Evolutionary conservation across 108 stramenopile genomes (phyloP).

Genomic region (Epithemia pelagica): DNA sequence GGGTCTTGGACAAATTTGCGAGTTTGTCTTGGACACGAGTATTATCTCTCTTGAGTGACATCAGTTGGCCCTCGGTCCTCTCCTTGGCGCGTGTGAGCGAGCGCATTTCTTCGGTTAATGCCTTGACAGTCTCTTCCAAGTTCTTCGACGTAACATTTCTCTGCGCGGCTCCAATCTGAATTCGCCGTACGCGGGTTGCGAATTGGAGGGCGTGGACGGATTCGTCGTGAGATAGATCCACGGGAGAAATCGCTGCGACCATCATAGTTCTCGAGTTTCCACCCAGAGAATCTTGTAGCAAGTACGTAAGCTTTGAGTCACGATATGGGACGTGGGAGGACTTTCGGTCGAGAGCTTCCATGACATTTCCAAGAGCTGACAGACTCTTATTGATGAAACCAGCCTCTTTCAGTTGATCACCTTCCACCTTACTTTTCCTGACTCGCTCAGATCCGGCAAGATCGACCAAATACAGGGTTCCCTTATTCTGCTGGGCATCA

Average conservation of each 20-base stretch:
- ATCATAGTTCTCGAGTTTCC: constrained; percentile 95
- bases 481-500: constrained; percentile 64
- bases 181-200: constrained; percentile 90
- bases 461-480: constrained; percentile 92
- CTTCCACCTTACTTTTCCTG: constrained; percentile 90
- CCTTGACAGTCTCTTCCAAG: constrained; percentile 86
- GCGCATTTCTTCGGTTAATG: constrained; percentile 72
- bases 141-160: constrained; percentile 83
- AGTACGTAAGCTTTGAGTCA: constrained; percentile 91
- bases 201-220: constrained; percentile 95
- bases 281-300: constrained; percentile 93
- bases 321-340: constrained; percentile 91
- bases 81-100: constrained; percentile 69
- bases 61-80: constrained; percentile 67
- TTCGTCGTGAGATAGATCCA: constrained; percentile 86
- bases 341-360: constrained; percentile 90
- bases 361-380: constrained; percentile 96
- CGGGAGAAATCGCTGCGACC: constrained; percentile 93
- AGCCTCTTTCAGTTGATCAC: constrained; percentile 91
- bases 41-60: constrained; percentile 68
- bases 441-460: constrained; percentile 98
- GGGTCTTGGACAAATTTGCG: constrained; percentile 36
- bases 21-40: constrained; percentile 74
- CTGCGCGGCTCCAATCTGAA: constrained; percentile 85
- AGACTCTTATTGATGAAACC: constrained; percentile 98